A percentile compares a stretch with the other conserved stretches of the same genome.
Conservation (phyloP, 805 yeast species). For the Wickerhamomyces queroliae region DNA sequence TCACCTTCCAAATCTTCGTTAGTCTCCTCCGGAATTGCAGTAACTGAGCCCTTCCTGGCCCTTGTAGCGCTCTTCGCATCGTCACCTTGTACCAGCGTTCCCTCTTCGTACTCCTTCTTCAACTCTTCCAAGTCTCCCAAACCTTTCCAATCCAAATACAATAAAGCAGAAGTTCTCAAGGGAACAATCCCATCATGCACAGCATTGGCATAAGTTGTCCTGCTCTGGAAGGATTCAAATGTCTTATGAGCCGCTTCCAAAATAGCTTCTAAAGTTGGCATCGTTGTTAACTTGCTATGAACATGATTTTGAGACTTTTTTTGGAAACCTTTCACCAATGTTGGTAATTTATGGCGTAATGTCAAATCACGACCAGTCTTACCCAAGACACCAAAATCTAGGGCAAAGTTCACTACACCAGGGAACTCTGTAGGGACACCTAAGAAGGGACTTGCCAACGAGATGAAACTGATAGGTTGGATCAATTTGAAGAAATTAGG, state of each 20-base stretch:
- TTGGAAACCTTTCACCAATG: slow-evolving; percentile 9
- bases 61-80: slow-evolving; percentile 13
- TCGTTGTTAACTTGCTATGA: slow-evolving; percentile 21
- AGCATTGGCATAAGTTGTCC: slow-evolving; percentile 87
- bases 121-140: slow-evolving; percentile 41
- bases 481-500: slow-evolving; percentile 66
- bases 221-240: slow-evolving; percentile 54
- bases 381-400: slow-evolving; percentile 88
- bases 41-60: slow-evolving; percentile 19
- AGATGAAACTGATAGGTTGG: slow-evolving; percentile 71
- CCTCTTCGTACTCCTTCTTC: slow-evolving; percentile 11
- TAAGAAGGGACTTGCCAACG: slow-evolving; percentile 82
- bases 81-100: slow-evolving; percentile 5
- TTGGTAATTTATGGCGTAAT: slow-evolving; percentile 37
- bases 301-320: slow-evolving; percentile 1
- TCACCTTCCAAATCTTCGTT: neutral
- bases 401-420: slow-evolving; percentile 71
- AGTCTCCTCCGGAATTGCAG: slow-evolving; percentile 6
- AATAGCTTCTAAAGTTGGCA: slow-evolving; percentile 68
- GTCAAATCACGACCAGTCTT: slow-evolving; percentile 89
- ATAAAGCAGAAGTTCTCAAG: slow-evolving; percentile 77
- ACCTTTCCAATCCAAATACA: slow-evolving; percentile 84
- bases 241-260: slow-evolving; percentile 69
- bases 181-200: slow-evolving; percentile 96
- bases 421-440: slow-evolving; percentile 91